Conservation (phyloP, 202 grass and related monocot genomes). For the Eragrostis tef region DNA sequence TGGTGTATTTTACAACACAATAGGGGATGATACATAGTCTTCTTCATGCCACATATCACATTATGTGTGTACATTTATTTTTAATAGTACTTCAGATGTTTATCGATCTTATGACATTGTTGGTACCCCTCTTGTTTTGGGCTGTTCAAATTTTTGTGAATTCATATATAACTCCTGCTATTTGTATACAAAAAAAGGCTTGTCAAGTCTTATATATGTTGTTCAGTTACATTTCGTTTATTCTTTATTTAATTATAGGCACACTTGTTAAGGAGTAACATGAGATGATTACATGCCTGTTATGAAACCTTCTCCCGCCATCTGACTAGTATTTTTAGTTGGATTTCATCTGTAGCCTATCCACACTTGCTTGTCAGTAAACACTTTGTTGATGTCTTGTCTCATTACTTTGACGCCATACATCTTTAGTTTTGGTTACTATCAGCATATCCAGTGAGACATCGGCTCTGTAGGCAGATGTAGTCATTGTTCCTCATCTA, state of each 20-base stretch:
- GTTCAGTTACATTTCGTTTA: slow-evolving; percentile 3
- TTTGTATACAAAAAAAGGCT: slow-evolving; percentile 8
- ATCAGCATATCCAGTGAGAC: background rate
- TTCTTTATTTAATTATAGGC: background rate
- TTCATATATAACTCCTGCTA: background rate
- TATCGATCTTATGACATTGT: background rate
- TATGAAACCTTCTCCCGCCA: background rate
- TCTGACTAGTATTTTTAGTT: background rate
- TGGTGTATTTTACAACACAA: slow-evolving; percentile 9
- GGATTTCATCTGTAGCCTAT: background rate
- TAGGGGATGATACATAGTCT: background rate
- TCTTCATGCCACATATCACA: background rate
- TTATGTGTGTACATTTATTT: slow-evolving; percentile 22
- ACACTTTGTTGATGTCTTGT: background rate
- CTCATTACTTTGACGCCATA: background rate
- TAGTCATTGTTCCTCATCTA: background rate
- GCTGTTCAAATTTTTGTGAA: background rate
- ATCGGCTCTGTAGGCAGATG: background rate
- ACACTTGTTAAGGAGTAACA: background rate
- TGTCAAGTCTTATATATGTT: background rate
- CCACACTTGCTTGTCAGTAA: background rate
- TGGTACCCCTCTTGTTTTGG: background rate
- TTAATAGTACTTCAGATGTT: background rate
- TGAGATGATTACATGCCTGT: background rate
- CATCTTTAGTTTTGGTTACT: background rate